Conservation (phyloP, 2,329 filamentous ascomycete species). For the Parafenestella ontariensis region DNA sequence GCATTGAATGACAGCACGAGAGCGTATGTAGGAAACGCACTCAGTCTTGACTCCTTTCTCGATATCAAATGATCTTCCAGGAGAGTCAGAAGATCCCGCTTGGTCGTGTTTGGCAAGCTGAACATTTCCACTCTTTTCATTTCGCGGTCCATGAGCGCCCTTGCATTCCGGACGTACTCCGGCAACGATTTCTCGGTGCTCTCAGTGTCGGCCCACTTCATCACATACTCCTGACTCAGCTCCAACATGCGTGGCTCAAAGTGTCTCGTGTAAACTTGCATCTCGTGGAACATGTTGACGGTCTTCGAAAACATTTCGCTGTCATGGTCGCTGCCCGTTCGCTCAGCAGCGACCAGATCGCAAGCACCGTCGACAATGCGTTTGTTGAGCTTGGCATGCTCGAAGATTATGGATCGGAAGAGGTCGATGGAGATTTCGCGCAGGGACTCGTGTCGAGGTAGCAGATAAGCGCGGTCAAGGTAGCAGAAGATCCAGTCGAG, state of each 20-base stretch:
- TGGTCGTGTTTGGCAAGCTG: conserved; percentile 83
- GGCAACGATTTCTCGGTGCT: conserved; percentile 69
- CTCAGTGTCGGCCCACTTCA: conserved; percentile 71
- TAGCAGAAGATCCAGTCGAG: conserved; percentile 93
- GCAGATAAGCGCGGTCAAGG: conserved; percentile 86
- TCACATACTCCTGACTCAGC: conserved; percentile 72
- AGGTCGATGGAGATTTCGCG: conserved; percentile 80
- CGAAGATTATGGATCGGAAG: conserved; percentile 71
- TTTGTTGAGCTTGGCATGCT: conserved; percentile 58
- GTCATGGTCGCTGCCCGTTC: conserved; percentile 63
- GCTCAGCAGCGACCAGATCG: conserved; percentile 75
- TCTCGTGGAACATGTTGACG: conserved; percentile 83
- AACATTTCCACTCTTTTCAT: conserved; percentile 78
- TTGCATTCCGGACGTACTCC: conserved; percentile 75
- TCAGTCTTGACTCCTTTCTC: conserved; percentile 63
- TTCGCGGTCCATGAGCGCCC: conserved; percentile 74
- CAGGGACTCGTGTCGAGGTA: conserved; percentile 77
- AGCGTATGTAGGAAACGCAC: neutral
- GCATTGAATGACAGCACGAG: neutral
- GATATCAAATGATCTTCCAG: conserved; percentile 77
- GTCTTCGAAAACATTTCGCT: conserved; percentile 73
- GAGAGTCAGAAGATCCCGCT: conserved; percentile 74
- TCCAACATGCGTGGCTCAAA: conserved; percentile 81
- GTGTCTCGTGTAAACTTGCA: conserved; percentile 77
- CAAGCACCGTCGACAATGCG: conserved; percentile 75